phyloP scores from a whole-genome alignment of 1,139 yeast species.

The Pichia terricola region DNA sequence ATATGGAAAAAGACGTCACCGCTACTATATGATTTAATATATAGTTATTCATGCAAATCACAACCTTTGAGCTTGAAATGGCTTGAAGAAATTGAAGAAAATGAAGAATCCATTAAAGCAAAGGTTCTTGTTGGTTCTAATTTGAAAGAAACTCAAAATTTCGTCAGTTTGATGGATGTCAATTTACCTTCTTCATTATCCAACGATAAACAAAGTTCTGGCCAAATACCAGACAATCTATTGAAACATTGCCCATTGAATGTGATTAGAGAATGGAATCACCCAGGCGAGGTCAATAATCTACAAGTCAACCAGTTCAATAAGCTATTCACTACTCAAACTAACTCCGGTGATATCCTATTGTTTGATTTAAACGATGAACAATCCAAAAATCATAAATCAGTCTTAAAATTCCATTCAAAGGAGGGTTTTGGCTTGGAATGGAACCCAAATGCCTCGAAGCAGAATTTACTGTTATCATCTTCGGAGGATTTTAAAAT shows the following conservation, averaged over 20 bases:
- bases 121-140: constrained; percentile 43
- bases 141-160: constrained; percentile 33
- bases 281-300: constrained; percentile 46
- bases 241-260: constrained; percentile 26
- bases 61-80: constrained; percentile 42
- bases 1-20: constrained; percentile 97
- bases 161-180: constrained; percentile 36
- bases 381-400: constrained; percentile 15
- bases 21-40: constrained; percentile 67
- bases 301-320: constrained; percentile 31
- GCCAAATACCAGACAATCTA: constrained; percentile 6
- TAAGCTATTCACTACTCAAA: constrained; percentile 39
- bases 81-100: constrained; percentile 32
- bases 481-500: constrained; percentile 62
- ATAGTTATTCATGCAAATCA: constrained; percentile 57
- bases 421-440: constrained; percentile 64
- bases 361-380: constrained; percentile 28
- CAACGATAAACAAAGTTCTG: background rate
- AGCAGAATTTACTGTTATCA: constrained; percentile 37
- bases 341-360: constrained; percentile 40
- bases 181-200: constrained; percentile 9
- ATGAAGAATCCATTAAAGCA: constrained; percentile 31
- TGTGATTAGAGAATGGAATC: constrained; percentile 38
- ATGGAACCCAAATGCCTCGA: constrained; percentile 38
- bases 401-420: constrained; percentile 48